phyloP scores from a whole-genome alignment of 345 rosid species.

The Stellera chamaejasme region DNA sequence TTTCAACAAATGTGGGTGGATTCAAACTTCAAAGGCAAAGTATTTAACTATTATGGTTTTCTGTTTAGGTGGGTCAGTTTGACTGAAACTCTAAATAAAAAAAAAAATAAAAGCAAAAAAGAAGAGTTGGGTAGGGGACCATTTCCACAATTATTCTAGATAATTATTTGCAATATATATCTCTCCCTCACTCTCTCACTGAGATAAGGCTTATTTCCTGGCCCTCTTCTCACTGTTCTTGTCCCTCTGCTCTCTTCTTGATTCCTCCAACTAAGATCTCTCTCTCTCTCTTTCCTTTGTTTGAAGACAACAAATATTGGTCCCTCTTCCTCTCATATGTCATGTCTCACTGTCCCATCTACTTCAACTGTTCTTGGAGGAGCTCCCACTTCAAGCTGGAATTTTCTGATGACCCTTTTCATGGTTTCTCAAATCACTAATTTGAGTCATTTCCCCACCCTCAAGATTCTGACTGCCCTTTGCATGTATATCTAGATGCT shows the following conservation, averaged over 20 bases:
- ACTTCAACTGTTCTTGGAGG: background rate
- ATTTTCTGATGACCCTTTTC: background rate
- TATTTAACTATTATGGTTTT: slow-evolving; percentile 3
- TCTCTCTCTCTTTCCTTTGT: background rate
- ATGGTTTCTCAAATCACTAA: background rate
- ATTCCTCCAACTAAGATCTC: slow-evolving; percentile 9
- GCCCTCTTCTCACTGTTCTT: slow-evolving; percentile 5
- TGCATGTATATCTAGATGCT: no score
- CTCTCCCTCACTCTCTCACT: slow-evolving; percentile 6
- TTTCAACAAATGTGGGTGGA: slow-evolving; percentile 15
- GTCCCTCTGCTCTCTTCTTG: slow-evolving; percentile 10
- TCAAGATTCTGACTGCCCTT: background rate
- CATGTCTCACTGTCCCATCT: background rate
- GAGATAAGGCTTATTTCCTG: slow-evolving; percentile 13
- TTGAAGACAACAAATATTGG: background rate
- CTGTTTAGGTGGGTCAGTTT: slow-evolving; percentile 26
- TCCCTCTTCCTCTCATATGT: background rate
- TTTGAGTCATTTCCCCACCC: background rate
- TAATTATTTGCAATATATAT: slow-evolving; percentile 9
- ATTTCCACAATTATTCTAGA: slow-evolving; percentile 15
- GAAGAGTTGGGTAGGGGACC: slow-evolving; percentile 16
- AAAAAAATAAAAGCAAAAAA: background rate
- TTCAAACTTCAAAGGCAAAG: slow-evolving; percentile 24
- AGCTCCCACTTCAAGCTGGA: background rate
- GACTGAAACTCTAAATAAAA: slow-evolving; percentile 22